Conservation (phyloP, 192 early-diverging fungal species). For the Helicostylum pulchrum region DNA sequence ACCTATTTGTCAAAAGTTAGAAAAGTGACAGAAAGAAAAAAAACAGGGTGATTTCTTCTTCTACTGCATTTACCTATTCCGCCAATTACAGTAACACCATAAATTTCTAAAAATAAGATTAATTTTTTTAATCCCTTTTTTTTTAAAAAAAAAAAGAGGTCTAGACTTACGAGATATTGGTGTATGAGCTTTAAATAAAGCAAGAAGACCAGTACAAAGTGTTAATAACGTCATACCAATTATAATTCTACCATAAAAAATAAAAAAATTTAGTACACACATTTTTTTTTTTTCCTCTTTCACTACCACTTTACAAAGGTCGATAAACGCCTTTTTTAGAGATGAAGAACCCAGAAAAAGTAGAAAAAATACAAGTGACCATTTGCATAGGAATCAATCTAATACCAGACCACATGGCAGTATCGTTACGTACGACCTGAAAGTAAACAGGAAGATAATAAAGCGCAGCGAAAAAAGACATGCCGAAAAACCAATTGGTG, state of each 20-base stretch:
- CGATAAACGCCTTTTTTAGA: conserved; percentile 20
- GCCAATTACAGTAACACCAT: conserved; percentile 28
- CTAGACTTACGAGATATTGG: conserved; percentile 16
- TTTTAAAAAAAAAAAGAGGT: not conserved
- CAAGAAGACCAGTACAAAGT: conserved; percentile 62
- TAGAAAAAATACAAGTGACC: conserved; percentile 19
- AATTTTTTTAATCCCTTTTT: not conserved
- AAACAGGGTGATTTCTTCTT: not conserved
- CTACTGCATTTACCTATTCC: conserved; percentile 7
- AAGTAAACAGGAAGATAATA: conserved; percentile 39
- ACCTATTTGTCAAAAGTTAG: conserved; percentile 8
- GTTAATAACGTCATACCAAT: conserved; percentile 60
- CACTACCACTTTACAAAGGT: conserved; percentile 20
- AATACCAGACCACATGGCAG: conserved; percentile 42
- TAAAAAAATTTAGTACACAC: not conserved
- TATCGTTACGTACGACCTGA: conserved; percentile 65
- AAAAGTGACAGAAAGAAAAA: not conserved
- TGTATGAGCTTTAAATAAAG: conserved; percentile 47
- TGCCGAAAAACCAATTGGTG: conserved; percentile 39
- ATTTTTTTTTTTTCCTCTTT: too few relatives aligned
- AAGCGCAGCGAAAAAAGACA: conserved; percentile 31
- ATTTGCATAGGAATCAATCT: conserved; percentile 39
- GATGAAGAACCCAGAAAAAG: conserved; percentile 23
- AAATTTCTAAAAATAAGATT: conserved; percentile 12
- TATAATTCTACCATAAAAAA: conserved; percentile 24